Percentiles rank a stretch among this genome's conserved stretches.
Evolutionary conservation across 257 asterid species (phyloP).

Genomic region (Orobanche coerulescens): DNA sequence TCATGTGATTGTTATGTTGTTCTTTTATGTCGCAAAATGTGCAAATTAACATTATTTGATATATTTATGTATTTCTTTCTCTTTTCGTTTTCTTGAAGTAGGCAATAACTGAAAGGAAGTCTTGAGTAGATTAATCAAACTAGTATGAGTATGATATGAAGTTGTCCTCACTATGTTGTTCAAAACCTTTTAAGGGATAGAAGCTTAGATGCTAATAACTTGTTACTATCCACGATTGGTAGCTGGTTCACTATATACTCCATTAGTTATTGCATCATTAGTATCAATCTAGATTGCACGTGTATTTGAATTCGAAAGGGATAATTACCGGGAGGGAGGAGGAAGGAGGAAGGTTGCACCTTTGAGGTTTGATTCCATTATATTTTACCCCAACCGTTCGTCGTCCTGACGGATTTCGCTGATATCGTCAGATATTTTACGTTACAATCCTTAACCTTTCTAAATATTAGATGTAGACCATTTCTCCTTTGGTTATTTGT

Average conservation of each 20-base stretch:
- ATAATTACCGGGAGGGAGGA: too few species aligned
- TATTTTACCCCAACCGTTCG: too few species aligned
- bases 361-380: too few species aligned
- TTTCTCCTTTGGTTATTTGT: too few species aligned
- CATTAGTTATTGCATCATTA: neutral
- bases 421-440: too few species aligned
- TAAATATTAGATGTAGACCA: too few species aligned
- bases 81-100: neutral
- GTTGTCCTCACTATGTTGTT: neutral
- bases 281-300: neutral
- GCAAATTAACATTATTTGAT: neutral
- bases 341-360: too few species aligned
- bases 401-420: too few species aligned
- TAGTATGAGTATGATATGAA: neutral
- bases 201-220: neutral
- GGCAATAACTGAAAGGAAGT: neutral
- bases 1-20: neutral
- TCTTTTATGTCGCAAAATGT: neutral
- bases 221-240: neutral
- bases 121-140: neutral
- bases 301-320: neutral
- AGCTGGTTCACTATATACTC: neutral
- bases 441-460: too few species aligned
- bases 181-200: neutral
- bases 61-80: too few species aligned